These are phyloP conservation scores for Malus hybrid DNA, from an alignment of 331 rosid genomes.

Conservation along the genomic window DNA sequence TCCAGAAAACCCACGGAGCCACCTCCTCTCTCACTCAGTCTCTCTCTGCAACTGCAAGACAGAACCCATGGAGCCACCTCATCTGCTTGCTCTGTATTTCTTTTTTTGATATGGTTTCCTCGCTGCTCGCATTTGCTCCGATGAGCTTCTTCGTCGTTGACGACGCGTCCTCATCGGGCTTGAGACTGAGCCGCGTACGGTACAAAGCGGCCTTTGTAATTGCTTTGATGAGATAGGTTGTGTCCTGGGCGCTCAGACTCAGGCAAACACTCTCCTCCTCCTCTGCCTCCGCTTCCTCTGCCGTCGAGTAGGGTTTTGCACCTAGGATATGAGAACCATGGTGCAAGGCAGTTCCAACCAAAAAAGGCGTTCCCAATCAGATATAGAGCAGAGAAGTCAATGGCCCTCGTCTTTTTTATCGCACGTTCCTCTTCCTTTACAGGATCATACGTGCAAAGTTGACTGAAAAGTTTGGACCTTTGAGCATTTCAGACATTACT, in stretches of 20 bases:
- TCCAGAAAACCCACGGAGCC: too few species aligned
- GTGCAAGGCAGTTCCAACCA: slow-evolving; percentile 78
- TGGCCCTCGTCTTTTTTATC: too few species aligned
- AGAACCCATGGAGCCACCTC: too few species aligned
- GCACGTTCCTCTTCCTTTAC: too few species aligned
- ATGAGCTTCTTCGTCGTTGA: slow-evolving; percentile 40
- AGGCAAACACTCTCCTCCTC: slow-evolving; percentile 6
- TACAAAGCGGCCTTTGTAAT: slow-evolving; percentile 55
- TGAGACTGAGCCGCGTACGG: slow-evolving; percentile 37
- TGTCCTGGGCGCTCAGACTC: slow-evolving; percentile 33
- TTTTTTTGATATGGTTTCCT: neutral
- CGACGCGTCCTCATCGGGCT: slow-evolving; percentile 27
- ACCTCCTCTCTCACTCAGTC: too few species aligned
- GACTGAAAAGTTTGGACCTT: neutral
- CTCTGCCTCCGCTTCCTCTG: neutral
- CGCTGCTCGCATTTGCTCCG: neutral
- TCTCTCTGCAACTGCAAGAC: too few species aligned
- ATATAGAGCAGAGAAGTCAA: slow-evolving; percentile 38
- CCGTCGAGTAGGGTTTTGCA: neutral
- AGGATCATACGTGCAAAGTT: neutral
- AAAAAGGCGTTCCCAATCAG: slow-evolving; percentile 60
- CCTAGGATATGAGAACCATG: slow-evolving; percentile 63
- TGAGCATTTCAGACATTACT: neutral
- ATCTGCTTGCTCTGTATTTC: neutral
- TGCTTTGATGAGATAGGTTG: slow-evolving; percentile 53